Evolutionary conservation across 306 rosid species (phyloP), one percentile per base, ranked within the genome.

Genomic region (Arachis hypogaea): DNA sequence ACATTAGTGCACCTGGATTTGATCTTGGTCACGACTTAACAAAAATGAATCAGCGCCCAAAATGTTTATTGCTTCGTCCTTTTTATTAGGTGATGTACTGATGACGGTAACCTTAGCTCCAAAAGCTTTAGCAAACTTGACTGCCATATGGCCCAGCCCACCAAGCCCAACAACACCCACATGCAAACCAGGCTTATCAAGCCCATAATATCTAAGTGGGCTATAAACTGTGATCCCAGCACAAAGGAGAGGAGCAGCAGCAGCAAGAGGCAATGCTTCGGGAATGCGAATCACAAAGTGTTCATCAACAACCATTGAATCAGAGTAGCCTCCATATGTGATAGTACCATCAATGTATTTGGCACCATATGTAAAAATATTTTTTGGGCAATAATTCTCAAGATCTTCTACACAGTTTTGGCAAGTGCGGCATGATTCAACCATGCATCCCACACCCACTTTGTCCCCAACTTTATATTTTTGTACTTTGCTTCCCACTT

Each of bases 171-270:
- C 90, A 22, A 86, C 80, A 3, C 90, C 93, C 5, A 88, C 9
- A 40, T 80, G 73, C n/a, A 82, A 60, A n/a, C 85, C 88, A 0
- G 90, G 87, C 65, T 86, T 58, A 42, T 80, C 84, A 0, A 88
- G 82, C 6, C 76, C 87, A 65, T 4, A 86, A 47, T 75, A 64
- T 59, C 65, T 73, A 65, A 84, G 7, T 16, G 88, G 90, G 52
- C 93, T 88, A 55, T 86, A 86, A 5, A 83, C 86, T 4, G 93
- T 84, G 64, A 88, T 86, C 4, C 93, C 89, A 0, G 93, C 90
- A 73, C 93, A 88, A 2, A 88, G 83, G 2, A 88, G 80, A 6
- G 93, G 93, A 29, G 87, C 93, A 43, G 79, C 78, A 51, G 84
- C 75, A 36, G 86, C 87, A 50, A 86, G 89, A 6, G 86, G 83